Conservation (phyloP, 2,329 filamentous ascomycete species). For the Ceratocystis colombiana region DNA sequence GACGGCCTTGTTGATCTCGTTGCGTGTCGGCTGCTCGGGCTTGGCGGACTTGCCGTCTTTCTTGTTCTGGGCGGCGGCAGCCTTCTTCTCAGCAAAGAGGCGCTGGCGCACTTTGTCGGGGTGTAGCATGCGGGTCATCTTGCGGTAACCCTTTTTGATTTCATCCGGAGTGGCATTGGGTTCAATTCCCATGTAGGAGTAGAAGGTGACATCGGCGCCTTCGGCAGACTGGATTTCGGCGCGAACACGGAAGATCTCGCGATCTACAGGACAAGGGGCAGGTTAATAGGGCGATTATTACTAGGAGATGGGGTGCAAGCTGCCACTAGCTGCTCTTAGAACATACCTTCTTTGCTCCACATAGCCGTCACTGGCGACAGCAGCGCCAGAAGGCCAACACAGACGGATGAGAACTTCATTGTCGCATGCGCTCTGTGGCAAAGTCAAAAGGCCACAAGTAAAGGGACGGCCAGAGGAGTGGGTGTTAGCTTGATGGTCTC, state of each 20-base stretch:
- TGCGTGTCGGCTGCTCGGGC: conserved; percentile 61
- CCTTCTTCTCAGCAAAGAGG: conserved; percentile 60
- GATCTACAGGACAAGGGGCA: conserved; percentile 47
- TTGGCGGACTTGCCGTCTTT: conserved; percentile 41
- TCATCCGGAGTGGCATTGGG: conserved; percentile 69
- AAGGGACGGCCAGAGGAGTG: background rate
- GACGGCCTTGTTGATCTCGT: conserved; percentile 65
- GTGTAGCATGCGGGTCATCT: conserved; percentile 71
- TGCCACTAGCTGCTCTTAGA: too few species aligned
- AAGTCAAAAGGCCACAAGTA: background rate
- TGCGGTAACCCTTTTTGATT: conserved; percentile 88
- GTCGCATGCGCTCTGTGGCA: conserved; percentile 30
- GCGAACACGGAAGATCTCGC: conserved; percentile 92
- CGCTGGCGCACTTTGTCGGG: conserved; percentile 91
- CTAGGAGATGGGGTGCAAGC: too few species aligned
- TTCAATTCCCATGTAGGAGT: conserved; percentile 77
- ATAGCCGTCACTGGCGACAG: conserved; percentile 58
- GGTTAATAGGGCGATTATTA: too few species aligned
- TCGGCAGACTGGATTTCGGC: conserved; percentile 73
- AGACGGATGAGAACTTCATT: conserved; percentile 62
- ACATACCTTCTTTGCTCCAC: conserved; percentile 76
- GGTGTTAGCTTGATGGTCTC: conserved; percentile 28
- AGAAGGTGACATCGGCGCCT: conserved; percentile 78
- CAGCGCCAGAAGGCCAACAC: conserved; percentile 59
- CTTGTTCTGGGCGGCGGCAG: conserved; percentile 38